Conservation (phyloP, 345 rosid species). For the Hevea brasiliensis region DNA sequence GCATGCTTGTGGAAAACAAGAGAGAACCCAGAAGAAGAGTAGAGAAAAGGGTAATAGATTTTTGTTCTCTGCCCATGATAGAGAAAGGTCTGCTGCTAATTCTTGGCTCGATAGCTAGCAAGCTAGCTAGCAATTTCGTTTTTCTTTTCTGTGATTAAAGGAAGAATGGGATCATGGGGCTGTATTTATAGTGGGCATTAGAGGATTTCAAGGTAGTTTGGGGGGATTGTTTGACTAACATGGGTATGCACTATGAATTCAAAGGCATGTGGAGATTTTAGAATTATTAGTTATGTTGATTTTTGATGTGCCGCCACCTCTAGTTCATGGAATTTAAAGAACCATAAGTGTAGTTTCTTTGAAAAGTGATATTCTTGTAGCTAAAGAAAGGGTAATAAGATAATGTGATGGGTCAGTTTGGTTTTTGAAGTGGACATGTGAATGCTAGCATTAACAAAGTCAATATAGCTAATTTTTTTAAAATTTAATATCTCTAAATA, state of each 20-base stretch:
- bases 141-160: too few relatives aligned
- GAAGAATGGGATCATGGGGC: neutral
- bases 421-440: conserved; percentile 4
- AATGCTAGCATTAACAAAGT: neutral
- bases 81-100: too few relatives aligned
- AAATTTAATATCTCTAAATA: neutral
- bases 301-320: conserved; percentile 29
- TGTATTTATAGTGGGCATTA: conserved; percentile 30
- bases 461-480: neutral
- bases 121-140: too few relatives aligned
- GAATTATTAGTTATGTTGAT: neutral
- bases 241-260: neutral
- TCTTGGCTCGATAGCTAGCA: too few relatives aligned
- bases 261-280: conserved; percentile 16
- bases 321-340: conserved; percentile 21
- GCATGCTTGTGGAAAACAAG: conserved; percentile 10
- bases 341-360: conserved; percentile 6
- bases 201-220: neutral
- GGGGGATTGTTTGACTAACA: conserved; percentile 13
- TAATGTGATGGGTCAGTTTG: neutral
- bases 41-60: conserved; percentile 5
- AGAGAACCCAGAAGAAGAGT: conserved; percentile 22
- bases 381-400: neutral
- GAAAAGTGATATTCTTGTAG: conserved; percentile 11
- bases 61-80: conserved; percentile 18